Percentiles rank a stretch among this genome's conserved stretches.
phyloP scores from a whole-genome alignment of 2,329 filamentous ascomycete species.

The Penicillium sp. region DNA sequence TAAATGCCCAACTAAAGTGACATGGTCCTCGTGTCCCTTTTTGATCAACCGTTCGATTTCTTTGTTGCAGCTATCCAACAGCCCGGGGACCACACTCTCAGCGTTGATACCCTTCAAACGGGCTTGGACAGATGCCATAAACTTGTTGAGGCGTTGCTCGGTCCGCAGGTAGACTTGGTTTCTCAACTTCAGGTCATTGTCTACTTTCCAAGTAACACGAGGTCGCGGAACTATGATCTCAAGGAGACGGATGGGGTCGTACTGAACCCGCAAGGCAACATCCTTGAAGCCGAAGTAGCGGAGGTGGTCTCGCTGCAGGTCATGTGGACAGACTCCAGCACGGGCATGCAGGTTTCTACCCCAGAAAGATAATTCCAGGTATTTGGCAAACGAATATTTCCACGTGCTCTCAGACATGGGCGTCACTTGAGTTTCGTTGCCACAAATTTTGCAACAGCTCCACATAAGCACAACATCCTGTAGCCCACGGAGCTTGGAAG shows the following conservation, averaged over 20 bases:
- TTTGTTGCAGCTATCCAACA: conserved; percentile 75
- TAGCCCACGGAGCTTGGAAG: conserved; percentile 65
- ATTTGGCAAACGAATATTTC: conserved; percentile 99
- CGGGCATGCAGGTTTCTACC: conserved; percentile 75
- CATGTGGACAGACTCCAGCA: conserved; percentile 81
- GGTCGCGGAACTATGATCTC: conserved; percentile 92
- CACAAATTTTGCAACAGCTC: conserved; percentile 92
- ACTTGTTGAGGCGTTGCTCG: conserved; percentile 79
- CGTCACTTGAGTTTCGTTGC: conserved; percentile 83
- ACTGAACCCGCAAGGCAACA: conserved; percentile 83
- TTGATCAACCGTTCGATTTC: conserved; percentile 79
- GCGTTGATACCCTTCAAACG: conserved; percentile 86
- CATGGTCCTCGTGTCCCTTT: conserved; percentile 81
- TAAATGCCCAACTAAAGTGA: conserved; percentile 70
- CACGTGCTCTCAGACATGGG: conserved; percentile 93
- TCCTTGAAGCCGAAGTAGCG: conserved; percentile 90
- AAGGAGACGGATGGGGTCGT: conserved; percentile 87
- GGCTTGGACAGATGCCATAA: conserved; percentile 83
- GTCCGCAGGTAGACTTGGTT: conserved; percentile 85
- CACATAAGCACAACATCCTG: conserved; percentile 90
- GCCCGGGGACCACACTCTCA: conserved; percentile 86
- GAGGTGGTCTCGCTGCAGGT: conserved; percentile 88
- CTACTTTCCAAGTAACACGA: conserved; percentile 95
- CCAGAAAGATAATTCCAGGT: conserved; percentile 97
- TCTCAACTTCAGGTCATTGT: conserved; percentile 86